Evolutionary conservation across 1,284 basidiomycete genomes (phyloP).

Genomic region (Sanguinoderma infundibulare): DNA sequence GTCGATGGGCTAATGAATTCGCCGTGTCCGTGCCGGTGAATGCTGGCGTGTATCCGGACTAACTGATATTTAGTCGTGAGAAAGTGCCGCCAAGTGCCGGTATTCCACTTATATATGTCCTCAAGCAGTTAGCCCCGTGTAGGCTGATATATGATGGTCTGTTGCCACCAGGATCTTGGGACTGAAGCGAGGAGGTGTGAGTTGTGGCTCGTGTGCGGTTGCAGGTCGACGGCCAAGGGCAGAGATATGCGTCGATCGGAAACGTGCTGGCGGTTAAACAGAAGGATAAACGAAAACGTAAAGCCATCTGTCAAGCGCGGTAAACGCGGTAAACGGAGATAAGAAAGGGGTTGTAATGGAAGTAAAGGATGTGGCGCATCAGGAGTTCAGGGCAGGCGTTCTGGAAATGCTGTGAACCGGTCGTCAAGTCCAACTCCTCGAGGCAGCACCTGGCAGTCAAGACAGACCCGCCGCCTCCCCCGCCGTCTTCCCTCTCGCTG

Average conservation of each 20-base stretch:
- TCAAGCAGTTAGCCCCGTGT: no score
- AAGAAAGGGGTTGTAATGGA: background rate
- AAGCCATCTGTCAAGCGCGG: background rate
- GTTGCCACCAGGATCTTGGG: no score
- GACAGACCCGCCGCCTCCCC: constrained; percentile 19
- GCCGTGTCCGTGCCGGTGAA: background rate
- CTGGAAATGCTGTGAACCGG: constrained; percentile 33
- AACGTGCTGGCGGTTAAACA: background rate
- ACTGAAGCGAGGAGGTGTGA: no score
- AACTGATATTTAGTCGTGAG: background rate
- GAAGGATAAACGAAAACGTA: background rate
- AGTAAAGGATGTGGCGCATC: constrained; percentile 16
- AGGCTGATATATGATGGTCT: no score
- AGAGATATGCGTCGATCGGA: background rate
- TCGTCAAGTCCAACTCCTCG: constrained; percentile 33
- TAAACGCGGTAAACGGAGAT: background rate
- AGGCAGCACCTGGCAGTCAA: constrained; percentile 28
- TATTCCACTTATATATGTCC: no score
- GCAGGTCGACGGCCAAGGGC: no score
- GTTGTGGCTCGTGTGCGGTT: no score
- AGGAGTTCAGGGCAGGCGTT: constrained; percentile 33
- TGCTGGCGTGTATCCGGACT: background rate
- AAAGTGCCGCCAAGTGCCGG: background rate
- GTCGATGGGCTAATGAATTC: background rate
- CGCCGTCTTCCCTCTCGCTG: constrained; percentile 21